Evolutionary conservation across 176 grass and related monocot genomes (phyloP), one percentile per base, ranked within the genome.

Genomic region (Miscanthus lutarioriparius): DNA sequence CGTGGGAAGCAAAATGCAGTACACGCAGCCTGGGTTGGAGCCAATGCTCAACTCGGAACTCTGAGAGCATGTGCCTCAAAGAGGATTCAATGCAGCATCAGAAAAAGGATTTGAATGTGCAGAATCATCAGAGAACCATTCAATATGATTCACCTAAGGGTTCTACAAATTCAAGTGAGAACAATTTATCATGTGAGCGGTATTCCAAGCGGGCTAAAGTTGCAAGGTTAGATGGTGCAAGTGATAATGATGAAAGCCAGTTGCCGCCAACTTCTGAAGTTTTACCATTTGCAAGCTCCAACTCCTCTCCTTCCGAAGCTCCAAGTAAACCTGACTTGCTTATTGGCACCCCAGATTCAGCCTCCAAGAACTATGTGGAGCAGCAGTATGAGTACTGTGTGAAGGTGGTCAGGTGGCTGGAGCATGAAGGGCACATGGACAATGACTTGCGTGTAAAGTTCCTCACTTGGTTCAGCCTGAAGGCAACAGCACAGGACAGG

Each of bases 401-500:
- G 33, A 97, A 86, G 86, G 95, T 93, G 75, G 86, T 97, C 83
- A 94, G 90, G 80, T 95, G 95, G 92, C 74, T 97, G 66, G 95
- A 97, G 66, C 82, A 70, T 10, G 88, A 92, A 67, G 90, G 92
- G 33, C 93, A 91, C 81, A 92, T 97, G 86, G 82, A 93, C 61
- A 91, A 85, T 56, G 91, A 95, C 13, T 90, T 97, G 15, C 86
- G 92, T 30, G 88, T 97, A 59, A 93, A 91, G 67, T 97, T 97
- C 48, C 92, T 97, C 51, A 97, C 95, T 43, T 97, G 92, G 95
- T 97, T 97, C 84, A 97, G 95, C 71, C 83, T 97, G 61, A 94
- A 97, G 88, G 95, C 95, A n/a, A 95, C 87, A 35, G 74, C 83
- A 19, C 89, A 93, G 79, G 95, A 97, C 44, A 91, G 95, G 45